Conservation (phyloP, 371 early-diverging fungal species). For the Amoeboradix gromovi region DNA sequence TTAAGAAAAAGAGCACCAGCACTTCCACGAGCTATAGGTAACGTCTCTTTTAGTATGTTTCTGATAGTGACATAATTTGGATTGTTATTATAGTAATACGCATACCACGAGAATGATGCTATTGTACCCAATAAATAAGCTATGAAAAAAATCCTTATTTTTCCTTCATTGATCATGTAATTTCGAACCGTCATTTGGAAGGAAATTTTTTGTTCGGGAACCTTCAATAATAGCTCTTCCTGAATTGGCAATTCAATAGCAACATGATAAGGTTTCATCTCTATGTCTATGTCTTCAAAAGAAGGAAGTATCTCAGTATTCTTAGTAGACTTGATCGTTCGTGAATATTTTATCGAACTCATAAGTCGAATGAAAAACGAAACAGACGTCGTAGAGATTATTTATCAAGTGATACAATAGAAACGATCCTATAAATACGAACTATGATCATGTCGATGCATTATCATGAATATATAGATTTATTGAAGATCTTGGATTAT, state of each 20-base stretch:
- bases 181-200: background rate
- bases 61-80: background rate
- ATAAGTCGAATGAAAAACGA: no score
- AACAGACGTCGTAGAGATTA: no score
- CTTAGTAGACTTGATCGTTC: no score
- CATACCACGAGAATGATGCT: background rate
- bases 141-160: background rate
- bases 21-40: background rate
- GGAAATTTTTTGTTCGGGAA: background rate
- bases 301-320: background rate
- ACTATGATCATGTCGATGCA: no score
- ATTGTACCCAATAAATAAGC: background rate
- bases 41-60: background rate
- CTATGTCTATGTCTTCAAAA: background rate
- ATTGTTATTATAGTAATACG: background rate
- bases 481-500: background rate
- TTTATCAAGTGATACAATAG: no score
- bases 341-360: no score
- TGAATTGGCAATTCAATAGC: background rate
- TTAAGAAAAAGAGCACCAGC: conserved; percentile 12
- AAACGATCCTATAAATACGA: no score
- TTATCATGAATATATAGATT: no score
- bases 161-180: background rate
- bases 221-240: background rate
- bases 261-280: background rate